These are phyloP conservation scores for Kluyveromyces nonfermentans DNA, from an alignment of 805 yeast genomes.

Conservation along the genomic window DNA sequence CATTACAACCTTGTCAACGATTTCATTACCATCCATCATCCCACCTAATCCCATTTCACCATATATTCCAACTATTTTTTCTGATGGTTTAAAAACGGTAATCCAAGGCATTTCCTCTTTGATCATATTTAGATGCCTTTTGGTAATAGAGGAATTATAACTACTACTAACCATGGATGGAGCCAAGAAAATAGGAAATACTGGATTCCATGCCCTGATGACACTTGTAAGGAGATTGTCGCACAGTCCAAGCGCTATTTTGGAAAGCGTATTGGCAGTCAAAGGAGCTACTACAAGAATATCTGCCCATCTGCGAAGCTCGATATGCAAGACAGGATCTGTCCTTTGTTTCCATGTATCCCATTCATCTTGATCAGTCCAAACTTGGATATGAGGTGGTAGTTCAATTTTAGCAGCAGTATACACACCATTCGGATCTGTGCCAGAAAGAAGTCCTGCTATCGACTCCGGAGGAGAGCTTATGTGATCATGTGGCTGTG, in stretches of 20 bases:
- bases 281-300: conserved; percentile 87
- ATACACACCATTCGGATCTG: neutral
- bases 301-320: conserved; percentile 94
- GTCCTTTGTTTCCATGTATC: conserved; percentile 66
- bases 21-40: conserved; percentile 95
- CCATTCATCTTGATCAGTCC: conserved; percentile 97
- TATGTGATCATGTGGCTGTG: neutral
- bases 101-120: conserved; percentile 93
- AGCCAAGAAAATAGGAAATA: conserved; percentile 79
- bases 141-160: conserved; percentile 82
- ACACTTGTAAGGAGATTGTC: conserved; percentile 88
- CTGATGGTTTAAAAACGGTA: conserved; percentile 88
- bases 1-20: conserved; percentile 74
- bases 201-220: conserved; percentile 91
- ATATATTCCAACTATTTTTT: conserved; percentile 82
- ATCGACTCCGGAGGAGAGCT: conserved; percentile 15
- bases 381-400: conserved; percentile 66
- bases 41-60: conserved; percentile 99
- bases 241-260: conserved; percentile 83
- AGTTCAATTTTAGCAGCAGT: conserved; percentile 40
- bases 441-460: neutral
- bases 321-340: conserved; percentile 93
- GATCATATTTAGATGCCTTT: conserved; percentile 65
- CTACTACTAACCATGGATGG: conserved; percentile 95
- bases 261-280: conserved; percentile 86